Conservation (phyloP, 2,329 filamentous ascomycete genomes). For the Pseudogymnoascus pannorum region DNA sequence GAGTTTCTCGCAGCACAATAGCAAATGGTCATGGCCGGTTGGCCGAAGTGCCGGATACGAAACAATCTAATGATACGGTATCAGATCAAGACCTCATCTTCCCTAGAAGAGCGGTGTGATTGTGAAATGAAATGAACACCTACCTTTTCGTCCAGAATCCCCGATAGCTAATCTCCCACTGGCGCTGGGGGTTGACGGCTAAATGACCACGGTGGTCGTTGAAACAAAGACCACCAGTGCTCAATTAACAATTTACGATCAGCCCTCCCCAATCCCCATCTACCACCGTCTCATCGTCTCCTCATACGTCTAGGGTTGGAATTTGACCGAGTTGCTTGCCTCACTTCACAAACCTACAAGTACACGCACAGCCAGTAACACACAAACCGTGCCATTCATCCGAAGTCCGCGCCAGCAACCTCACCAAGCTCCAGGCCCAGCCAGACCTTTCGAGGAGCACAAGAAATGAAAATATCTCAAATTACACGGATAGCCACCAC, state of each 20-base stretch:
- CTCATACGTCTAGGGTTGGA: not conserved
- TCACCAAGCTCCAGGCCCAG: not conserved
- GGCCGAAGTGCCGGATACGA: not conserved
- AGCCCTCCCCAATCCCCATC: not conserved
- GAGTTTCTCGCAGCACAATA: not conserved
- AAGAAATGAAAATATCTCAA: not conserved
- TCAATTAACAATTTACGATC: not conserved
- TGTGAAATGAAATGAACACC: not conserved
- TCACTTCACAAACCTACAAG: not conserved
- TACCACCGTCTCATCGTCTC: not conserved
- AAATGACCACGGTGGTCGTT: slow-evolving; percentile 1
- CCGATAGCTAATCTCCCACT: slow-evolving; percentile 5
- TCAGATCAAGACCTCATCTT: slow-evolving; percentile 1
- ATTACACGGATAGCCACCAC: not conserved
- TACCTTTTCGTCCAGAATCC: not conserved
- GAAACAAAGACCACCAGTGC: not conserved
- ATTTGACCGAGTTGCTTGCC: not conserved
- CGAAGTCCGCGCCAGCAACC: not conserved
- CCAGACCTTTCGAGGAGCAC: not conserved
- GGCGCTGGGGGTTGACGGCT: not conserved
- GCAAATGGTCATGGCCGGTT: not conserved
- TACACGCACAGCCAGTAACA: not conserved
- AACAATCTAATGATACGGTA: not conserved
- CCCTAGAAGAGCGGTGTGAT: not conserved
- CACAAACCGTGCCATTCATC: not conserved